Percentiles rank a stretch among this genome's conserved stretches.
Conservation (phyloP, 2,329 filamentous ascomycete genomes). For the Pseudocercospora cruenta region DNA sequence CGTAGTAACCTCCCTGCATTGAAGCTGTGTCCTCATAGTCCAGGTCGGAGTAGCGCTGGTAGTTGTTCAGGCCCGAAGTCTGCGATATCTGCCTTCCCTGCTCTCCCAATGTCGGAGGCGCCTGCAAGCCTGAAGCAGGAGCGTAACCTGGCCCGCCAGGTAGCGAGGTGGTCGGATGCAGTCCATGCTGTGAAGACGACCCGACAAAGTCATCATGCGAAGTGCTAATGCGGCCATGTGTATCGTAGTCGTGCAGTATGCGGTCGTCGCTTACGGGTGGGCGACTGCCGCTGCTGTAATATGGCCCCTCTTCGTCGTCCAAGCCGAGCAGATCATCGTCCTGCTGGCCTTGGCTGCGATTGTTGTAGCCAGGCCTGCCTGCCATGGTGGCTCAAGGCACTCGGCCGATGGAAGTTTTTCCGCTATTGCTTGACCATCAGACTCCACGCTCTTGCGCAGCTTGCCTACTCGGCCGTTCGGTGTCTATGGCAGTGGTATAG, state of each 20-base stretch:
- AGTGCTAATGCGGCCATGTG: constrained; percentile 74
- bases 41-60: constrained; percentile 86
- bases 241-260: constrained; percentile 73
- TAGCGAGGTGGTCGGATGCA: constrained; percentile 44
- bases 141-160: constrained; percentile 47
- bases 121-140: constrained; percentile 39
- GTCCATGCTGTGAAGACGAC: constrained; percentile 42
- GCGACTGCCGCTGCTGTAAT: constrained; percentile 75
- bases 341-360: constrained; percentile 44
- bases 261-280: constrained; percentile 82
- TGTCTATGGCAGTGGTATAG: neutral
- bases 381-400: constrained; percentile 43
- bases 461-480: neutral
- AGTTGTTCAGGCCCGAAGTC: constrained; percentile 81
- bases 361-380: constrained; percentile 57
- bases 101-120: constrained; percentile 43
- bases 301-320: constrained; percentile 69
- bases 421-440: constrained; percentile 25
- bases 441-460: constrained; percentile 7
- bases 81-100: constrained; percentile 64
- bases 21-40: constrained; percentile 69
- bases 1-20: constrained; percentile 66
- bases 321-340: constrained; percentile 62
- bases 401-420: constrained; percentile 21
- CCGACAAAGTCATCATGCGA: constrained; percentile 97